Evolutionary conservation across 2,329 filamentous ascomycete genomes (phyloP), one percentile per base, ranked within the genome.

Genomic region (Eurotiales sp.): DNA sequence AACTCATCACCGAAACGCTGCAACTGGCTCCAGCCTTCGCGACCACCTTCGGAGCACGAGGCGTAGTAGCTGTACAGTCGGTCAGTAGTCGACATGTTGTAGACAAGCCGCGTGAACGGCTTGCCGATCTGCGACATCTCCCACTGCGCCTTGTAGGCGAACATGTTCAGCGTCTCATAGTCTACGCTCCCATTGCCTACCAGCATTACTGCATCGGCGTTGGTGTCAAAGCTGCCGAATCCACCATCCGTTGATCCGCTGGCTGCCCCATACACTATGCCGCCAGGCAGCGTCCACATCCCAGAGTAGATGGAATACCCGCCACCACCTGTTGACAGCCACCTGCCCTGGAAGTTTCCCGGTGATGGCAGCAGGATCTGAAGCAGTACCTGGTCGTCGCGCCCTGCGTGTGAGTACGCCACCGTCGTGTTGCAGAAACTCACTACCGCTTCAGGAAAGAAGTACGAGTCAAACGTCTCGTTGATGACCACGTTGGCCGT

Each of bases 171-270:
- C 1, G 72, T 64, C 29, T 80, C 69, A 66, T 71, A 80, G 61
- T 81, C 77, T 58, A 78, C 54, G 3, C 71, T 72, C 3, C 70
- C 70, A 45, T 74, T 71, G 10, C 64, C 67, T 7, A 69, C 51
- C 2, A 74, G 62, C 52, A 70, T 66, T 3, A 61, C 68, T 2
- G 52, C 59, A 50, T 74, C 69, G 27, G 64, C 71, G 22, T 69
- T 61, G 19, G 63, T 71, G 41, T 65, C 58, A 58, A 79, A 79
- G 19, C 65, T 63, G 23, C 76, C 77, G 56, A 78, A 80, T 1
- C 78, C 77, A 12, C 73, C 77, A 52, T 78, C 74, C 0, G 77
- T 80, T 22, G 69, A 61, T 19, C 77, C 77, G 5, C 72, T 67
- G 1, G 72, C 75, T 34, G 74, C 76, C n/a, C 76, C 76, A 44